These are phyloP conservation scores for Blastocystis hominis DNA, from an alignment of 352 stramenopile species.

Conservation along the genomic window DNA sequence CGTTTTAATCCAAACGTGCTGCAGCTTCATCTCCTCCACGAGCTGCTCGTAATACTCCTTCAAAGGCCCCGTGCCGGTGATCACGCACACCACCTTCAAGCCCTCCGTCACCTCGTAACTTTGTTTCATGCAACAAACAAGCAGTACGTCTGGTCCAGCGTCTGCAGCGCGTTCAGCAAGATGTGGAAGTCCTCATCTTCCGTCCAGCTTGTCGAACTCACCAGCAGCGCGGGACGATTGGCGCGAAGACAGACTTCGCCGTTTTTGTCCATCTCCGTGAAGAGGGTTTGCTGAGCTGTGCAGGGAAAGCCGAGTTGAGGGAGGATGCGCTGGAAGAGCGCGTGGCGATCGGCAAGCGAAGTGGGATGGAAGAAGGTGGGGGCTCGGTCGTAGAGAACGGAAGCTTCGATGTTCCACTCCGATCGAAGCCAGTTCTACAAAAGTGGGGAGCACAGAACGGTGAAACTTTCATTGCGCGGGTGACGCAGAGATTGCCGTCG, in stretches of 20 bases:
- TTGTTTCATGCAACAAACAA: conserved; percentile 35
- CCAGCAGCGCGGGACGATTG: conserved; percentile 66
- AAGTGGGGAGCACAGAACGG: neutral
- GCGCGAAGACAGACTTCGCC: neutral
- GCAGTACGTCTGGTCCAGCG: conserved; percentile 64
- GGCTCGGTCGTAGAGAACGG: conserved; percentile 84
- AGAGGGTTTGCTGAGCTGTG: neutral
- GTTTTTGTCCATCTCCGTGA: neutral
- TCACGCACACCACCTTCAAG: conserved; percentile 68
- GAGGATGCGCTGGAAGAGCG: conserved; percentile 70
- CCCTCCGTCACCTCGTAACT: conserved; percentile 16
- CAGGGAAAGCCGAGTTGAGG: conserved; percentile 1
- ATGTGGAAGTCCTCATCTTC: conserved; percentile 97
- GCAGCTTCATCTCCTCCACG: conserved; percentile 70
- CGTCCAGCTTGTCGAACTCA: conserved; percentile 94
- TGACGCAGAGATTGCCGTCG: conserved; percentile 90
- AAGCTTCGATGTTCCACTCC: conserved; percentile 77
- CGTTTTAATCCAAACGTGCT: conserved; percentile 74
- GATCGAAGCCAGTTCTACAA: conserved; percentile 74
- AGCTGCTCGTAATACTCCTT: conserved; percentile 77
- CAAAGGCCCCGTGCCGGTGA: conserved; percentile 93
- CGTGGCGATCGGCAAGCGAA: conserved; percentile 73
- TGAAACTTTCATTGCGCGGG: conserved; percentile 76
- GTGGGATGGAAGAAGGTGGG: conserved; percentile 81
- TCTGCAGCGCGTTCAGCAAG: conserved; percentile 79